phyloP scores from a whole-genome alignment of 2,329 filamentous ascomycete species.

The Chaetothyriales sp. region DNA sequence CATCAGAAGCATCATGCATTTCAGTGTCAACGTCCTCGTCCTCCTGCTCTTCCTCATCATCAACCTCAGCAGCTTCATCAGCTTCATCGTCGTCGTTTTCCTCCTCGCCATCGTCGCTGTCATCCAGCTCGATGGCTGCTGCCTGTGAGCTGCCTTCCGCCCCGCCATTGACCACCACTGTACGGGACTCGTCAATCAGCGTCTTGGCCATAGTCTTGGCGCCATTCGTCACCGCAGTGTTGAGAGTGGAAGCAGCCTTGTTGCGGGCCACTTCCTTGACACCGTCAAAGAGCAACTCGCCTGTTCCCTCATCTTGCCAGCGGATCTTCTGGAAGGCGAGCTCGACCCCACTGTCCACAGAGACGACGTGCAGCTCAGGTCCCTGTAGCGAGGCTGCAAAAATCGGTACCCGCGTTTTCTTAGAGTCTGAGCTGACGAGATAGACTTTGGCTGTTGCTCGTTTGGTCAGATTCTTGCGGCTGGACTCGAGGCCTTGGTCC shows the following conservation, averaged over 20 bases:
- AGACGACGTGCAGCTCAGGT: conserved; percentile 32
- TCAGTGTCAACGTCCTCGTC: conserved; percentile 20
- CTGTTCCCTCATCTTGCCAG: conserved; percentile 32
- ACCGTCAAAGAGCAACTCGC: conserved; percentile 29
- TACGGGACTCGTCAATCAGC: conserved; percentile 42
- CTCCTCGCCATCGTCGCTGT: conserved; percentile 21
- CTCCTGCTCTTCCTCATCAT: conserved; percentile 13
- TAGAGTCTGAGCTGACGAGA: conserved; percentile 28
- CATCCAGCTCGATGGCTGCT: conserved; percentile 35
- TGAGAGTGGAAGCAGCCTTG: conserved; percentile 29
- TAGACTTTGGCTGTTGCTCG: conserved; percentile 31
- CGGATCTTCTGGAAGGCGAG: conserved; percentile 35
- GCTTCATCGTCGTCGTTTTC: conserved; percentile 13
- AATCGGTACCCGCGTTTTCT: conserved; percentile 27
- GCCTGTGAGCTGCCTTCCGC: conserved; percentile 25
- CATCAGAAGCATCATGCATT: conserved; percentile 22
- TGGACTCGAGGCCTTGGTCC: conserved; percentile 20
- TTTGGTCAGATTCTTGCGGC: conserved; percentile 26
- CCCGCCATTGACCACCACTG: conserved; percentile 32
- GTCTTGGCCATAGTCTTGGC: conserved; percentile 35
- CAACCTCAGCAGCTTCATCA: conserved; percentile 10
- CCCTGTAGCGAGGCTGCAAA: conserved; percentile 32
- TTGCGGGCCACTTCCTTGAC: conserved; percentile 29
- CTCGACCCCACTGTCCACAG: conserved; percentile 35
- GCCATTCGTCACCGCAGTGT: conserved; percentile 38